Base-by-base conservation (phyloP, 2,329 filamentous ascomycete genomes). In the Didymella glomerata region DNA sequence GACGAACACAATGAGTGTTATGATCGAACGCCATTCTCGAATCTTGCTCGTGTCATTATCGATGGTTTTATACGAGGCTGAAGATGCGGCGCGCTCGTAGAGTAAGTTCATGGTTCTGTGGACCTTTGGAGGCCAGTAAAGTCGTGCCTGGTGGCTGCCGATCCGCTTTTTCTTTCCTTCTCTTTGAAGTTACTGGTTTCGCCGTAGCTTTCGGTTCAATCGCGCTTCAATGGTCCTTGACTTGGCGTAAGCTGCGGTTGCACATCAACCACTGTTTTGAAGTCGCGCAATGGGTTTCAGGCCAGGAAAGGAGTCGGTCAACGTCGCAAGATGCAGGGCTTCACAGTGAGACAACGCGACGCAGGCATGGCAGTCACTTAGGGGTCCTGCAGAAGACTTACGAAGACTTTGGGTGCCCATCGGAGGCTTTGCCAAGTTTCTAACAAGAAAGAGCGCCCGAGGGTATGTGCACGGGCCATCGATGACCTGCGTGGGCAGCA, bases 1-100 rank as follows among this genome's bases (percentile, higher is more conserved):
- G 32, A 91, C 79, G 68, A 92, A 92, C 44, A 88, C 83, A 52
- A 92, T 77, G 32, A 92, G 80, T 0, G 88, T 91, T 56, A 91
- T 76, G 48, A 92, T 91, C 16, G 89, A 90, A 48, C 85, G 82
- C 89, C 88, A 91, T 57, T 84, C 76, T 54, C 75, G 83, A 68
- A 92, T 91, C 64, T 82, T 76, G 47, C 74, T 74, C 25, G 85
- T 87, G 62, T 27, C n/a, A 8, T 54, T 51, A 27, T 56, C 52
- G 50, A 60, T 55, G 14, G 32, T n/a, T 18, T 36, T 2, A 36
- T 36, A 36, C 7, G 32, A 36, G 16, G 32, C 32, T 36, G 32
- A 36, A n/a, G 32, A 36, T n/a, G 32, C 16, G 18, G 32, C 32
- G 6, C 32, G 32, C 32, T n/a, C 16, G 9, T 41, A 13, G 11